phyloP scores from a whole-genome alignment of 192 early-diverging fungal genomes.

The Backusella mclennaniae region DNA sequence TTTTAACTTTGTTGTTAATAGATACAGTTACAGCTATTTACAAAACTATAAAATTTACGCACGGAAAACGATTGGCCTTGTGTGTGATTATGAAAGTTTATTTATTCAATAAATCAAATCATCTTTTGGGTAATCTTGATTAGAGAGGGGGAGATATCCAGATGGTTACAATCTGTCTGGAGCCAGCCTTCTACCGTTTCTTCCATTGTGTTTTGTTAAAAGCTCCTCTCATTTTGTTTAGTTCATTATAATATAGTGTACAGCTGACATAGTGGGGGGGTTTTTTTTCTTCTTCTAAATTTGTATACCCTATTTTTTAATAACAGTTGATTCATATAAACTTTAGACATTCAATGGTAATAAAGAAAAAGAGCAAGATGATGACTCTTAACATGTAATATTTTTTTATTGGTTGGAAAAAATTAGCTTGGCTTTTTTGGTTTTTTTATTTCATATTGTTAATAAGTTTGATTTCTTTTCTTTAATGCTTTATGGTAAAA shows the following conservation, averaged over 20 bases:
- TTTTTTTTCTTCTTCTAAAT: not conserved
- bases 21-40: not conserved
- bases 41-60: not conserved
- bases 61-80: not conserved
- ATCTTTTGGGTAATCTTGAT: not conserved
- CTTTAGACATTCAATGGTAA: not conserved
- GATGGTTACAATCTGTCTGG: not conserved
- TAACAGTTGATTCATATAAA: not conserved
- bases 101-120: not conserved
- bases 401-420: not conserved
- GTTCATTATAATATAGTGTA: not conserved
- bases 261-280: not conserved
- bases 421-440: not conserved
- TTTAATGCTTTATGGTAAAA: not conserved
- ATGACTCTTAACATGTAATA: not conserved
- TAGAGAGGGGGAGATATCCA: not conserved
- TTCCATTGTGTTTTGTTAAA: not conserved
- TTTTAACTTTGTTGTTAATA: not conserved
- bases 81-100: conserved; percentile 3
- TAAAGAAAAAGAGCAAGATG: not conserved
- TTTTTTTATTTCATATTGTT: not conserved
- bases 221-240: not conserved
- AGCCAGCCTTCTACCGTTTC: not conserved
- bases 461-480: not conserved
- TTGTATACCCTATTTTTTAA: not conserved